These are phyloP conservation scores for Bisporella sp. DNA, from an alignment of 2,329 filamentous ascomycete species.

Conservation along the genomic window DNA sequence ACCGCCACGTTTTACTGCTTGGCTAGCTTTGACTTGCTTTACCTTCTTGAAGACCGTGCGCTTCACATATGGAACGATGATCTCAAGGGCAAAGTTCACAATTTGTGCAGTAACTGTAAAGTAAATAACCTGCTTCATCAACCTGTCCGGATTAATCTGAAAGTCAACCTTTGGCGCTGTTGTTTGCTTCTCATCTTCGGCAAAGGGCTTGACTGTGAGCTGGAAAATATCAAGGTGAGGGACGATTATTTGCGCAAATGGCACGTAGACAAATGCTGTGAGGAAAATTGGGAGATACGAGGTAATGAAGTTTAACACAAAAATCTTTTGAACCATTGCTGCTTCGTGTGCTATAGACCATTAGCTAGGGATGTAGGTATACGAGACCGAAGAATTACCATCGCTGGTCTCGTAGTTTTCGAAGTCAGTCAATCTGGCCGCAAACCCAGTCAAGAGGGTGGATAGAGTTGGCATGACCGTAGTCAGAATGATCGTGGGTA, in stretches of 20 bases:
- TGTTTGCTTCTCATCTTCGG: slow-evolving; percentile 66
- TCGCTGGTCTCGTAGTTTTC: slow-evolving; percentile 93
- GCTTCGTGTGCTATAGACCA: slow-evolving; percentile 59
- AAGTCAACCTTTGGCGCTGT: slow-evolving; percentile 54
- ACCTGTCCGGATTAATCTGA: slow-evolving; percentile 72
- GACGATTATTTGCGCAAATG: slow-evolving; percentile 76
- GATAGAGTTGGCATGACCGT: slow-evolving; percentile 73
- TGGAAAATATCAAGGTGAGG: slow-evolving; percentile 82
- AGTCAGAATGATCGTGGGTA: slow-evolving; percentile 84
- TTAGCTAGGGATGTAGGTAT: slow-evolving; percentile 14
- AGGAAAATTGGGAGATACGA: slow-evolving; percentile 90
- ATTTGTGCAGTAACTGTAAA: slow-evolving; percentile 92
- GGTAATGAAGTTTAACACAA: slow-evolving; percentile 93
- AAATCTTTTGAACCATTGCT: slow-evolving; percentile 85
- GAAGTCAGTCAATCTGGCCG: slow-evolving; percentile 67
- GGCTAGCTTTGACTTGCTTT: slow-evolving; percentile 60
- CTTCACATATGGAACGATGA: slow-evolving; percentile 79
- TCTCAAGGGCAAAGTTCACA: slow-evolving; percentile 78
- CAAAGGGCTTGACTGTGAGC: slow-evolving; percentile 65
- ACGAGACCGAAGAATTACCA: slow-evolving; percentile 29
- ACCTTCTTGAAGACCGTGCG: slow-evolving; percentile 71
- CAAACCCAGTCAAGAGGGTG: slow-evolving; percentile 66
- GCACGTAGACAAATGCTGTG: slow-evolving; percentile 90
- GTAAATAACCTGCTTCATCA: slow-evolving; percentile 90
- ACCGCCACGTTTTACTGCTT: slow-evolving; percentile 48